Evolutionary conservation across 2,329 filamentous ascomycete species (phyloP), one percentile per base, ranked within the genome.

Genomic region (Pseudogymnoascus sp.): DNA sequence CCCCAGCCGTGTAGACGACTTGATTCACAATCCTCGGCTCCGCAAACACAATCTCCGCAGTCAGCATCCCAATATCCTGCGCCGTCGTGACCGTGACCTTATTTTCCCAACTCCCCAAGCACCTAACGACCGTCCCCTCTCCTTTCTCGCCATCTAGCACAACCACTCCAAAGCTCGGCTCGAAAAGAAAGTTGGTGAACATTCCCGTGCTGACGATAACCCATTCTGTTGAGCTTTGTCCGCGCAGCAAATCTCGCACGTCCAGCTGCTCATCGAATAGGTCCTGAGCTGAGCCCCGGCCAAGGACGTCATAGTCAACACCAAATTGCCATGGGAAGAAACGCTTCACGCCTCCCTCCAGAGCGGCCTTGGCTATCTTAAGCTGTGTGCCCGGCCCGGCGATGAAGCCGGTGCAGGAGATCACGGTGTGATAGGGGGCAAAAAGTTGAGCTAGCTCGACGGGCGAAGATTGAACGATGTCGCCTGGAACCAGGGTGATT

Each of bases 291-390:
- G 80, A 83, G 0, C 81, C 80, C 0, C 74, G 70, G 0, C 85
- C 85, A 14, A 89, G 82, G 28, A 75, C 70, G 61, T 90, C 86
- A 72, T 90, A 90, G 69, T 90, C 85, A 22, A 89, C 82, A 0
- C 87, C 87, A 70, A 86, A 90, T 70, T 90, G 87, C 87, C 87
- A 90, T 0, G 87, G 87, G 16, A 90, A 78, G 68, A 80, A 90
- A 0, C 81, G 74, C 12, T 72, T 65, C 0, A 80, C 78, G 0
- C 74, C 71, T 0, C 81, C 84, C 9, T 72, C 70, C 0, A 89
- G 71, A 0, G 79, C 81, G 0, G 86, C 85, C 9, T 75, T 68
- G 0, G 81, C 73, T 16, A 89, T 73, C 66, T 86, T 87, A 1
- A 77, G 64, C 68, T 89, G 81, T 0, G 79, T 83, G 1, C 81